phyloP scores from a whole-genome alignment of 129 eudicot genomes.

The Ambrosia trifida region DNA sequence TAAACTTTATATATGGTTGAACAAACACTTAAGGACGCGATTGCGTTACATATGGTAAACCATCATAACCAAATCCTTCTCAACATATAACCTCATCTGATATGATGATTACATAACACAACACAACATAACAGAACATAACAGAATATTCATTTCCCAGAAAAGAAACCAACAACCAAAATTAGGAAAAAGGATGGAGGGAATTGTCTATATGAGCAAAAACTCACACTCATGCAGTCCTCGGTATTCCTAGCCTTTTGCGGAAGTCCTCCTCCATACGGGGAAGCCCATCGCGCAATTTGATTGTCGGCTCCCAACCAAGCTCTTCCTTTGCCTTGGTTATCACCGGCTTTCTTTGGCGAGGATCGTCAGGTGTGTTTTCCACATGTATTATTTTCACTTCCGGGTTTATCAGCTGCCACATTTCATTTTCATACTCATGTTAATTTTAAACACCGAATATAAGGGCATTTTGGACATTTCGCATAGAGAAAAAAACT shows the following conservation, averaged over 20 bases:
- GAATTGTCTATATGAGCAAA: background rate
- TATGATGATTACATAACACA: background rate
- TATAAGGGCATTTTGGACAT: background rate
- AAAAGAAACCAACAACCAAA: conserved; percentile 5
- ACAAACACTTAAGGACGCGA: background rate
- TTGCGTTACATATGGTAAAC: background rate
- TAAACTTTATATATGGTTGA: background rate
- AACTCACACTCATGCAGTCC: conserved; percentile 26
- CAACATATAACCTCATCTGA: background rate
- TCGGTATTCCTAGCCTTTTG: conserved; percentile 64
- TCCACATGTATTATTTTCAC: conserved; percentile 77
- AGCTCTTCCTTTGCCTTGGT: conserved; percentile 74
- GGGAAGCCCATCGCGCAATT: conserved; percentile 74
- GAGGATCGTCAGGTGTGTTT: conserved; percentile 90
- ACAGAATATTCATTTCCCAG: background rate
- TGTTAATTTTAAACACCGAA: background rate
- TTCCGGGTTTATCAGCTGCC: conserved; percentile 75
- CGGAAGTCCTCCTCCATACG: conserved; percentile 92
- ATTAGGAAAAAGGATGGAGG: background rate
- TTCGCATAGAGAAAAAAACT: background rate
- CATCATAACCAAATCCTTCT: background rate
- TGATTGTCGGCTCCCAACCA: conserved; percentile 84
- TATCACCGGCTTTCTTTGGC: conserved; percentile 88
- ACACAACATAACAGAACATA: background rate
- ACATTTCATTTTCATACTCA: background rate